Evolutionary conservation across 1,284 basidiomycete species (phyloP).

Genomic region (Tetrapyrgos nigripes): DNA sequence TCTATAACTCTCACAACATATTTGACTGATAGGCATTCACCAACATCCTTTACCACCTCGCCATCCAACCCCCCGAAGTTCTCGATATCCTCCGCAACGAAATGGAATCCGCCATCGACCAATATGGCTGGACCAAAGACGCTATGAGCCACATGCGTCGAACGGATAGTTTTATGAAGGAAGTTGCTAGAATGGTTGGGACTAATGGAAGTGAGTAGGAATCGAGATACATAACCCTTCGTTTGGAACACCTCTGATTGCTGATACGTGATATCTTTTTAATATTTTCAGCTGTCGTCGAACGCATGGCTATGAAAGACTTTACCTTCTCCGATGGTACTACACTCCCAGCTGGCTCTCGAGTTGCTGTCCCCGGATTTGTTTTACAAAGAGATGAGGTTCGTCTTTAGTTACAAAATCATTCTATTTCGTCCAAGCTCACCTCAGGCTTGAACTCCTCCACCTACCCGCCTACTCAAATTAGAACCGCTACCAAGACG

Average conservation of each 20-base stretch:
- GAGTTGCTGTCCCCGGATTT: conserved; percentile 21
- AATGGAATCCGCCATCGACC: conserved; percentile 35
- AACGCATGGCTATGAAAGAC: conserved; percentile 21
- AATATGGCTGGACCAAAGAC: conserved; percentile 50
- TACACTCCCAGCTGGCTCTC: conserved; percentile 26
- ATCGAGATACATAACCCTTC: background rate
- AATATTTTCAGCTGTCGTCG: conserved; percentile 17
- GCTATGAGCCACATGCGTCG: conserved; percentile 12
- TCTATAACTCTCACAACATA: background rate
- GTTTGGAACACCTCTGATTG: background rate
- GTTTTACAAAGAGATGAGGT: conserved; percentile 27
- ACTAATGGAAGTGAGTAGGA: conserved; percentile 2
- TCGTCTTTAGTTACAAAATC: background rate
- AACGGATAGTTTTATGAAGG: conserved; percentile 19
- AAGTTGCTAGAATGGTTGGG: conserved; percentile 7
- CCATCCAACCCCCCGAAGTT: conserved; percentile 35
- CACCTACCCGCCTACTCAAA: background rate
- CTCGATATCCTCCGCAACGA: conserved; percentile 47
- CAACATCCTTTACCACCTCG: conserved; percentile 37
- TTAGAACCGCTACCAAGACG: conserved; percentile 18
- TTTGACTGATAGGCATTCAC: conserved; percentile 34
- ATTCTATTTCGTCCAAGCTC: background rate
- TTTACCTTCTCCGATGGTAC: conserved; percentile 35
- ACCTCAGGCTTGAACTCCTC: no score
- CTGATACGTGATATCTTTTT: background rate